Evolutionary conservation across 2,329 filamentous ascomycete genomes (phyloP).

Genomic region (Blastomyces parvus): DNA sequence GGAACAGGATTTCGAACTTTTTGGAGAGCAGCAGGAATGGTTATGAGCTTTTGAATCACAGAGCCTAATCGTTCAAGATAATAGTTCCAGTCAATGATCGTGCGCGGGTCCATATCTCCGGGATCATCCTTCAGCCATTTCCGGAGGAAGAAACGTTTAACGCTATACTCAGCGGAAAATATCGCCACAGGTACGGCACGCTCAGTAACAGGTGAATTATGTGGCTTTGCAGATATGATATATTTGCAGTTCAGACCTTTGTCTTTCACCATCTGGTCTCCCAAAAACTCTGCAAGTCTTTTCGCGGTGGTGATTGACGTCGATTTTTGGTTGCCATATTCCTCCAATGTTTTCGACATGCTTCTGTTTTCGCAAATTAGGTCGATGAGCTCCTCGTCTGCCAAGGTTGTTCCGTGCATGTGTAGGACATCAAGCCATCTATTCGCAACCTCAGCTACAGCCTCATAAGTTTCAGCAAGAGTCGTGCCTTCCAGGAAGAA

Average conservation of each 20-base stretch:
- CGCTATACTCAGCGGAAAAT: constrained; percentile 81
- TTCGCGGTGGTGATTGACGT: constrained; percentile 98
- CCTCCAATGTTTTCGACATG: constrained; percentile 94
- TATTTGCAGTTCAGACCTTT: constrained; percentile 99
- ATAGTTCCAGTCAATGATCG: constrained; percentile 92
- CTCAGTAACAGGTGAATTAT: constrained; percentile 86
- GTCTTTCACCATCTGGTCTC: constrained; percentile 98
- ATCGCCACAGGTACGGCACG: constrained; percentile 91
- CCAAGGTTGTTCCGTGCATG: constrained; percentile 75
- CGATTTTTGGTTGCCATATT: constrained; percentile 92
- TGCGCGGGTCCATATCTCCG: constrained; percentile 77
- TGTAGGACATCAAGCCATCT: constrained; percentile 93
- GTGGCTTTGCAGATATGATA: constrained; percentile 84
- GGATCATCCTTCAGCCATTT: constrained; percentile 97
- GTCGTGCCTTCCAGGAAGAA: constrained; percentile 92
- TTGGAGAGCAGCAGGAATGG: constrained; percentile 91
- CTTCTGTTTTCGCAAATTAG: constrained; percentile 99
- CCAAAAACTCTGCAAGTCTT: constrained; percentile 88
- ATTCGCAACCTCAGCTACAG: constrained; percentile 91
- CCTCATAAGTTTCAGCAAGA: constrained; percentile 75
- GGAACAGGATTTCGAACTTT: constrained; percentile 93
- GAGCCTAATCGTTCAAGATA: constrained; percentile 92
- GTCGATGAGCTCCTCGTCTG: constrained; percentile 94
- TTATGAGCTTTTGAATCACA: constrained; percentile 97
- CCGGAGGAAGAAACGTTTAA: constrained; percentile 79